A percentile compares a stretch with the other conserved stretches of the same genome.
phyloP scores from a whole-genome alignment of 306 rosid species.

The Medicago ruthenica region DNA sequence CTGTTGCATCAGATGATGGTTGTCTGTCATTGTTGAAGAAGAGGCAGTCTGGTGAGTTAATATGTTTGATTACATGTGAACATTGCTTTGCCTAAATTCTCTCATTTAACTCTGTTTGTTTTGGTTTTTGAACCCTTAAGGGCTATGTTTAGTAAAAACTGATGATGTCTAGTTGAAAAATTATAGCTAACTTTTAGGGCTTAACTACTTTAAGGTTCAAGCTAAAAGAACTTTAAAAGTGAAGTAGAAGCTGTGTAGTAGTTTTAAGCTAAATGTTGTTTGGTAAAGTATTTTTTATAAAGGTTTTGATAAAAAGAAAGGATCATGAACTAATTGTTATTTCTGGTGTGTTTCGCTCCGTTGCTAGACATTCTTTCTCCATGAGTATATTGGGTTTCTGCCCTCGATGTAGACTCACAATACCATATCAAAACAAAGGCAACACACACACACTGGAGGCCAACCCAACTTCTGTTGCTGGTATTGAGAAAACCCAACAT shows the following conservation, averaged over 20 bases:
- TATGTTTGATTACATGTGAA: constrained; percentile 20
- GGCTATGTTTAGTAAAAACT: constrained; percentile 10
- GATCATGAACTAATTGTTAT: background rate
- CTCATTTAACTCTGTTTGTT: constrained; percentile 26
- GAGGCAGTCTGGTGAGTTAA: constrained; percentile 76
- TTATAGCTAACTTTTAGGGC: too few relatives aligned
- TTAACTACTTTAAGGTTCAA: too few relatives aligned
- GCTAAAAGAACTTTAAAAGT: background rate
- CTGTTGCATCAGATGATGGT: constrained; percentile 72
- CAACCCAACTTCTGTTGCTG: constrained; percentile 12
- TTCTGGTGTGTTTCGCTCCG: background rate
- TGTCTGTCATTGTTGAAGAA: constrained; percentile 84
- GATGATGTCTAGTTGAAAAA: too few relatives aligned
- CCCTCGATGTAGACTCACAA: background rate
- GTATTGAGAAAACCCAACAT: background rate
- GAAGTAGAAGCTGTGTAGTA: background rate
- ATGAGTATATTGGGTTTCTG: background rate
- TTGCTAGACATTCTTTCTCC: constrained; percentile 1
- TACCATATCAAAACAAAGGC: background rate
- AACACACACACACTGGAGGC: background rate
- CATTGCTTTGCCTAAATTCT: constrained; percentile 34
- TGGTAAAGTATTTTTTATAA: background rate
- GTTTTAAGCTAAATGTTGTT: background rate
- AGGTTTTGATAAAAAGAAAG: constrained; percentile 2
- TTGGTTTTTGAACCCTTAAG: constrained; percentile 33